Evolutionary conservation across 179 eudicot genomes (phyloP).

Genomic region (Corrigiola litoralis): DNA sequence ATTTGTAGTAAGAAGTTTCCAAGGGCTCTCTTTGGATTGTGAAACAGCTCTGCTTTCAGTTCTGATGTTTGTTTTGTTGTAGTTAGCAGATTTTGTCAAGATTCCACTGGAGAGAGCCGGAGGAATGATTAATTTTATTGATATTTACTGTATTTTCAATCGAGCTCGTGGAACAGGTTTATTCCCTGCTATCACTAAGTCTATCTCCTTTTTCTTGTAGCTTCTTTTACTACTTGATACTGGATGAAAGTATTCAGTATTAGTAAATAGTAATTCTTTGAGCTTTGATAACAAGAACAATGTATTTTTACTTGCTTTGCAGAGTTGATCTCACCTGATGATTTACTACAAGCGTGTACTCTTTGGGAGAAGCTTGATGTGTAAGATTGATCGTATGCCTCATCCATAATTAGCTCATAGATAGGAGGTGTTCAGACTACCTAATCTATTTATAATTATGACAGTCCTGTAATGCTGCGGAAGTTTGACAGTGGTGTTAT

Average conservation of each 20-base stretch:
- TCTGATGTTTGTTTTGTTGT: conserved; percentile 35
- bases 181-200: conserved; percentile 8
- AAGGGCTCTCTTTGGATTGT: not conserved
- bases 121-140: conserved; percentile 85
- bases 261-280: not conserved
- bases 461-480: conserved; percentile 86
- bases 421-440: not conserved
- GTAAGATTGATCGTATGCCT: conserved; percentile 38
- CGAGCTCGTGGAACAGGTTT: conserved; percentile 98
- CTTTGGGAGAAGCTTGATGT: conserved; percentile 95
- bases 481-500: conserved; percentile 93
- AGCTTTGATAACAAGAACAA: not conserved
- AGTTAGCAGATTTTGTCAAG: conserved; percentile 98
- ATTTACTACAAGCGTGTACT: conserved; percentile 80
- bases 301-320: conserved; percentile 15
- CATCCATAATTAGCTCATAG: not conserved
- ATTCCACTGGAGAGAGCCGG: conserved; percentile 92
- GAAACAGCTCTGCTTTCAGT: conserved; percentile 3
- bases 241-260: not conserved
- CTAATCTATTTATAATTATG: conserved; percentile 9
- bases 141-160: conserved; percentile 83
- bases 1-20: not conserved
- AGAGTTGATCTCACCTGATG: conserved; percentile 96
- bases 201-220: not conserved
- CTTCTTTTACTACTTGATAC: not conserved